phyloP scores from a whole-genome alignment of 495 filamentous ascomycete species.

The Alectoria sarmentosa region DNA sequence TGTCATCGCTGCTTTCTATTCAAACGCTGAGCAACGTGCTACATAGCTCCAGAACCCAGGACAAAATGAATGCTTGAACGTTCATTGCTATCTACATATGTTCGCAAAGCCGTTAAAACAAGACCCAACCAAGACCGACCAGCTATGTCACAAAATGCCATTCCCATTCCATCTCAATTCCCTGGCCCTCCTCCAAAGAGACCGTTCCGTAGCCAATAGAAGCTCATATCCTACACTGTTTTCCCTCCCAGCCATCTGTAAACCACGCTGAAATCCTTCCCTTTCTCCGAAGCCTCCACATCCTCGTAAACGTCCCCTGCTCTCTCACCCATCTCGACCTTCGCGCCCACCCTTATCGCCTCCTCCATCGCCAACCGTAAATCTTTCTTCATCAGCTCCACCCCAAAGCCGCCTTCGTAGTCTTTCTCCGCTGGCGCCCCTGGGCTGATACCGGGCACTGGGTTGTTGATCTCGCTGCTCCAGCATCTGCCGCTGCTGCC shows the following conservation, averaged over 20 bases:
- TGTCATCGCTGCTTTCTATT: background rate
- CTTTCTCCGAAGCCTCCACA: constrained; percentile 54
- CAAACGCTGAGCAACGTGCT: background rate
- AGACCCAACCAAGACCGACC: background rate
- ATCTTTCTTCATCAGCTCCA: constrained; percentile 71
- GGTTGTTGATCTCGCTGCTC: constrained; percentile 79
- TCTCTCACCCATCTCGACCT: constrained; percentile 55
- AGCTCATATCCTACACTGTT: background rate
- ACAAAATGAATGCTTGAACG: background rate
- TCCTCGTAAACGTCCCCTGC: constrained; percentile 63
- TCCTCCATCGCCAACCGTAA: constrained; percentile 61
- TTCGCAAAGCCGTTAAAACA: background rate
- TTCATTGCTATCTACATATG: background rate
- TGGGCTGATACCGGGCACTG: constrained; percentile 63
- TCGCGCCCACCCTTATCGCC: constrained; percentile 58
- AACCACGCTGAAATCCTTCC: constrained; percentile 79
- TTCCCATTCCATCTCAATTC: background rate
- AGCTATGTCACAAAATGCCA: background rate
- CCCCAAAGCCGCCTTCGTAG: constrained; percentile 68
- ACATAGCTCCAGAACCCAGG: background rate
- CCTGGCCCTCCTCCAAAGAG: background rate
- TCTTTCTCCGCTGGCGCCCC: constrained; percentile 56
- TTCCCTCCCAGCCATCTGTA: constrained; percentile 61
- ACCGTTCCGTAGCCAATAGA: background rate
- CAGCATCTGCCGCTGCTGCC: constrained; percentile 71